A percentile compares a stretch with the other conserved stretches of the same genome.
Conservation (phyloP, 495 filamentous ascomycete genomes). For the Penicillium angulare region DNA sequence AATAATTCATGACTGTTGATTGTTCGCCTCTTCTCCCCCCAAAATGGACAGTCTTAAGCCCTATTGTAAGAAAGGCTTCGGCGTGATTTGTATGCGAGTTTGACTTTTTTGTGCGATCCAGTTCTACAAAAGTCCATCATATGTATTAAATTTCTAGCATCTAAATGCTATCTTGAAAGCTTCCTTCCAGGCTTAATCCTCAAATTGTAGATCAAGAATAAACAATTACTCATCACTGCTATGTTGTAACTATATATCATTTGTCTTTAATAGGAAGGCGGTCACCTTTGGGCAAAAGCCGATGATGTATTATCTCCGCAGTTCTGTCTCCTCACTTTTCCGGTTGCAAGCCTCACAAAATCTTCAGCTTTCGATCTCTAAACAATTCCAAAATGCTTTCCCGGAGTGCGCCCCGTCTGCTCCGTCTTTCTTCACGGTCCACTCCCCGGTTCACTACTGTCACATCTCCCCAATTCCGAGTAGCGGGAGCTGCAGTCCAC, state of each 20-base stretch:
- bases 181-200: too few species aligned
- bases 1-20: too few species aligned
- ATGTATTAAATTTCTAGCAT: too few species aligned
- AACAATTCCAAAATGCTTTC: constrained; percentile 31
- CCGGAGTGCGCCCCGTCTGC: constrained; percentile 28
- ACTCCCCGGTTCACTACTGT: constrained; percentile 5
- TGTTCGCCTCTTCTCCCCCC: too few species aligned
- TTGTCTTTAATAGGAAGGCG: neutral
- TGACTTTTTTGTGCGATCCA: too few species aligned
- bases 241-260: neutral
- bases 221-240: neutral
- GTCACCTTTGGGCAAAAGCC: neutral
- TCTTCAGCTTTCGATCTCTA: neutral
- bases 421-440: constrained; percentile 23
- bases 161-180: too few species aligned
- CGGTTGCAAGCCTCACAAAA: neutral
- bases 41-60: too few species aligned
- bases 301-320: neutral
- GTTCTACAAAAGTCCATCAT: too few species aligned
- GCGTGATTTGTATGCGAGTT: too few species aligned
- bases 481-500: too few species aligned
- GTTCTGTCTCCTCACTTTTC: neutral
- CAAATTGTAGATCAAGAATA: neutral
- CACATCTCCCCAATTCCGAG: neutral
- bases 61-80: too few species aligned